These are phyloP conservation scores for Hypoxylon sp. DNA, from an alignment of 2,329 filamentous ascomycete genomes.

Conservation along the genomic window DNA sequence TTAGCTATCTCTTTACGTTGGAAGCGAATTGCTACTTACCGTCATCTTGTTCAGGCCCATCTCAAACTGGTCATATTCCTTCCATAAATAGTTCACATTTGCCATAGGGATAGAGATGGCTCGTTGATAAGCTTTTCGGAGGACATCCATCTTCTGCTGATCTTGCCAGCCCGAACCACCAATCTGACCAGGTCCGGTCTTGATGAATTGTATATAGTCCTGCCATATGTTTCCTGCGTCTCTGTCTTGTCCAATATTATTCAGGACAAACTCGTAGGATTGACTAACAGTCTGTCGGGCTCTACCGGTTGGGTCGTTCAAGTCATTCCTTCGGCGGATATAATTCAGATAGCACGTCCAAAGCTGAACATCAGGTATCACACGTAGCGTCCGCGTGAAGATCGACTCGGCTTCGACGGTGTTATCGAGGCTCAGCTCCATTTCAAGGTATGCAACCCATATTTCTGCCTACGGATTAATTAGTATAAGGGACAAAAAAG, in stretches of 20 bases:
- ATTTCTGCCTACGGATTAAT: constrained; percentile 80
- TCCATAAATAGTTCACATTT: constrained; percentile 89
- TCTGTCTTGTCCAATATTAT: constrained; percentile 91
- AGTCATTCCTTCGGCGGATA: constrained; percentile 89
- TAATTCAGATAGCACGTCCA: constrained; percentile 97
- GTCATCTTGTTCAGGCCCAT: constrained; percentile 94
- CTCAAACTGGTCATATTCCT: constrained; percentile 97
- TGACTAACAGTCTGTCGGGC: constrained; percentile 85
- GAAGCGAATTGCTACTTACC: constrained; percentile 63
- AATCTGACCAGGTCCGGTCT: constrained; percentile 85
- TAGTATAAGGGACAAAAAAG: constrained; percentile 47
- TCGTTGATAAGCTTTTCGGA: constrained; percentile 92
- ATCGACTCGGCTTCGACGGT: constrained; percentile 85
- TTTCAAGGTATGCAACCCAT: constrained; percentile 89
- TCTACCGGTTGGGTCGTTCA: constrained; percentile 83
- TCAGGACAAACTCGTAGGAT: constrained; percentile 92
- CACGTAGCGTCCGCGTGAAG: constrained; percentile 84
- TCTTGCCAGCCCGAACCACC: constrained; percentile 95
- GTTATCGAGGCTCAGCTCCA: constrained; percentile 91
- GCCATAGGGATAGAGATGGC: constrained; percentile 90
- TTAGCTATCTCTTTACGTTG: constrained; percentile 38
- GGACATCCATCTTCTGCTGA: constrained; percentile 95
- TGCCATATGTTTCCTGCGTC: constrained; percentile 92
- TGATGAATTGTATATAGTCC: constrained; percentile 95
- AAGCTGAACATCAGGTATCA: constrained; percentile 85